Evolutionary conservation across 805 yeast genomes (phyloP), one percentile per base, ranked within the genome.

Genomic region (Metschnikowia proteae): DNA sequence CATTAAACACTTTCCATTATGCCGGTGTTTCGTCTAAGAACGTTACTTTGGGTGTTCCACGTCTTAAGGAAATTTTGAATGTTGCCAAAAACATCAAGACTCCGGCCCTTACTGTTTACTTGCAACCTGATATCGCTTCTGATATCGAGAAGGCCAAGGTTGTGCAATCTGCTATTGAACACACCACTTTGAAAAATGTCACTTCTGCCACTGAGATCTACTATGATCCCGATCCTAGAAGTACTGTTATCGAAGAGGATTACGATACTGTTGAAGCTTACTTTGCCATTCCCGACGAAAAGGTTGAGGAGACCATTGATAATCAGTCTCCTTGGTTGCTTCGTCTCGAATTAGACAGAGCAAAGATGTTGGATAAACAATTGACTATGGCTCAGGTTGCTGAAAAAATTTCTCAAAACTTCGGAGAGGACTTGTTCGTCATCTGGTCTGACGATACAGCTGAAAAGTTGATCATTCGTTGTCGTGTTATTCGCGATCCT

Each of bases 11-110:
- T 59, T 92, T 92, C 88, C 99, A 94, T 77, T 94, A 94, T 78
- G 99, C 99, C 61, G 99, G 99, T 78, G 99, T 94, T 49, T 98
- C 99, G 32, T 87, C 96, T 41, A 94, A 92, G 97, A 94, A 94
- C 74, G 96, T 92, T 56, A 94, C 99, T 0, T 80, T 94, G 58
- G 99, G 99, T 81, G 99, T 94, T 46, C 99, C 99, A 43, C 97
- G 99, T 80, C 92, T 94, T 66, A 94, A 91, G 81, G 98, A 91
- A 75, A 94, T 94, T 81, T 80, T 94, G 70, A 92, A 92, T 67
- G 99, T 94, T 56, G 99, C 99, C 8, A 94, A 94, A 75, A 92
- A 88, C 62, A 91, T 94, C 78, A 94, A 92, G 73, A 94, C 99
- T n/a, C 99, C 99, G n/a, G 95, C 97, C 10, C 76, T 92, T 65